Evolutionary conservation across 1,139 yeast species (phyloP), one percentile per base, ranked within the genome.

Genomic region (Candida sp.): DNA sequence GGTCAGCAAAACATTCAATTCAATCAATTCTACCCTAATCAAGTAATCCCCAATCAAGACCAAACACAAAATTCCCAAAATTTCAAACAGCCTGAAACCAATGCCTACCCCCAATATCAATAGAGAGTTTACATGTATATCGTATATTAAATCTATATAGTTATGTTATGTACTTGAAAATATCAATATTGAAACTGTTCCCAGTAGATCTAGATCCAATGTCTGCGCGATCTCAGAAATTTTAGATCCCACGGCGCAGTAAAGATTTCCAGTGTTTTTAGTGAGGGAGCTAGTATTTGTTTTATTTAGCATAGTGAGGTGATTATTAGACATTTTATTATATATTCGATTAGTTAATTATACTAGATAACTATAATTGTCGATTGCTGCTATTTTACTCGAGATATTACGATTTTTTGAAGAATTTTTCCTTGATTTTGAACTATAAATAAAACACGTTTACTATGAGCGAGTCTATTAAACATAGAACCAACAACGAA

Each of bases 401-500:
- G 19, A 11, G 19, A 9, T 25, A 9, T 25, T 25, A 33, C n/a
- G n/a, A n/a, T n/a, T n/a, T 30, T 30, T 30, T 11, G 5, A 12
- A 30, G 19, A 30, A 12, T 9, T 9, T 30, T 30, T 30, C 33
- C 5, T 12, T 30, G 19, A 30, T 30, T 30, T 8, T 30, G 19
- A 5, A 8, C 11, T 5, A 9, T n/a, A 30, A n/a, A n/a, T 5
- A 5, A 30, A 8, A 30, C 19, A 8, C 5, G 19, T 30, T 25
- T 21, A 37, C 30, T 6, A 49, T 48, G 53, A 48, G 41, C 21
- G 43, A 49, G 22, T 44, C 59, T 12, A 70, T 73, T 43, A 73
- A 63, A 33, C 77, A 73, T 47, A 58, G 77, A 36, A 52, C 50
- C 21, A 55, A 63, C 37, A 62, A 63, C 44, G 54, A 64, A 49